Conservation (phyloP, 352 stramenopile species). For the Globisporangium cederbergense region DNA sequence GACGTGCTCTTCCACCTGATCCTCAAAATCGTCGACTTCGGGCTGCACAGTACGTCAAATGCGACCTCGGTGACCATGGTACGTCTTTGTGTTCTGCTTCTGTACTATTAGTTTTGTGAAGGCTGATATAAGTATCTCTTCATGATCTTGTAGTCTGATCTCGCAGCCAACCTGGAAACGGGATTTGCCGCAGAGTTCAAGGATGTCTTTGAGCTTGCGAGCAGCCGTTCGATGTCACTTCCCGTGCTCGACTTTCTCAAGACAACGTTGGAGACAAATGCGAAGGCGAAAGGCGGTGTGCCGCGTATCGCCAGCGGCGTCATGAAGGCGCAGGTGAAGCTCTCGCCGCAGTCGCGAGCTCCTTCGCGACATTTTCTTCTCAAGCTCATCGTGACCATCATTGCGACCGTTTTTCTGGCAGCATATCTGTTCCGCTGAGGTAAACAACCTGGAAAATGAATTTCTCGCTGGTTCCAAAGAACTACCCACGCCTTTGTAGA, state of each 20-base stretch:
- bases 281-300: slow-evolving; percentile 14
- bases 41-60: slow-evolving; percentile 27
- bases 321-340: slow-evolving; percentile 44
- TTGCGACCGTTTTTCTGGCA: slow-evolving; percentile 53
- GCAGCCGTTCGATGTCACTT: slow-evolving; percentile 33
- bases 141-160: slow-evolving; percentile 29
- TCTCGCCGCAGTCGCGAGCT: slow-evolving; percentile 37
- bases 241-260: slow-evolving; percentile 50
- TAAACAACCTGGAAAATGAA: not conserved
- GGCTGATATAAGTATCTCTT: slow-evolving; percentile 9
- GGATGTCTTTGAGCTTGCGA: slow-evolving; percentile 73
- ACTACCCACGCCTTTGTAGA: not conserved
- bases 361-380: slow-evolving; percentile 64
- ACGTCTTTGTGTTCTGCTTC: slow-evolving; percentile 5
- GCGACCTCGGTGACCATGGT: slow-evolving; percentile 48
- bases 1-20: slow-evolving; percentile 69
- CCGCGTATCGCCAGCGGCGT: slow-evolving; percentile 38
- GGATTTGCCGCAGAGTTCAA: slow-evolving; percentile 66
- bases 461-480: not conserved
- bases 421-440: slow-evolving; percentile 41
- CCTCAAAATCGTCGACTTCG: slow-evolving; percentile 59
- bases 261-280: slow-evolving; percentile 31
- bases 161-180: slow-evolving; percentile 40
- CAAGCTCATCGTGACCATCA: slow-evolving; percentile 60
- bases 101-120: not conserved